Conservation (phyloP, 495 filamentous ascomycete genomes). For the Podospora sp. region DNA sequence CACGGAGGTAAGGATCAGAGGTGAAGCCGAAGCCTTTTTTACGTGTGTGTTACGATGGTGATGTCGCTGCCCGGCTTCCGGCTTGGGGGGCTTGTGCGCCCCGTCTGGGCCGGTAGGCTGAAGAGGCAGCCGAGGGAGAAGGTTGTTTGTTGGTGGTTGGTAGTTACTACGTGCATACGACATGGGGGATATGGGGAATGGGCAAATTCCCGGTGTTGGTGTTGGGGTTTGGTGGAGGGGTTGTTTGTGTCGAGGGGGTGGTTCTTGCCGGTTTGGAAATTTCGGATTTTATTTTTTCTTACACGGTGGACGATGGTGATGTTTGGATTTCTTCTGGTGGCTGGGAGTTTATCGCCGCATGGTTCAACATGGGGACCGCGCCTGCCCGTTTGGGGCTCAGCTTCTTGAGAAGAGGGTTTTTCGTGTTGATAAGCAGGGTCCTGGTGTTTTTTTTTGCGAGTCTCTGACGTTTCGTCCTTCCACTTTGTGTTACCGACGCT, state of each 20-base stretch:
- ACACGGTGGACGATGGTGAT: too few relatives aligned
- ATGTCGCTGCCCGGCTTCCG: neutral
- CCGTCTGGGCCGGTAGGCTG: neutral
- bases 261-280: neutral
- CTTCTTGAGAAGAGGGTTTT: neutral
- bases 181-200: neutral
- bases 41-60: neutral
- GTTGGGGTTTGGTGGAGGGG: neutral
- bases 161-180: too few relatives aligned
- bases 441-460: neutral
- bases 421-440: neutral
- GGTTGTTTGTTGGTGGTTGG: too few relatives aligned
- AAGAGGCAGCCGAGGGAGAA: neutral
- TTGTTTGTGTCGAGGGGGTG: neutral
- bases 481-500: neutral
- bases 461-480: neutral
- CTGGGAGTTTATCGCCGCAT: neutral
- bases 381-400: neutral
- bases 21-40: neutral
- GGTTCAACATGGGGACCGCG: neutral
- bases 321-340: neutral
- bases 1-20: neutral
- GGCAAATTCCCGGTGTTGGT: neutral
- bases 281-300: too few relatives aligned
- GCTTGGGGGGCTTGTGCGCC: slow-evolving; percentile 3